Conservation (phyloP, 768 basidiomycete genomes). For the Kwoniella europaea region DNA sequence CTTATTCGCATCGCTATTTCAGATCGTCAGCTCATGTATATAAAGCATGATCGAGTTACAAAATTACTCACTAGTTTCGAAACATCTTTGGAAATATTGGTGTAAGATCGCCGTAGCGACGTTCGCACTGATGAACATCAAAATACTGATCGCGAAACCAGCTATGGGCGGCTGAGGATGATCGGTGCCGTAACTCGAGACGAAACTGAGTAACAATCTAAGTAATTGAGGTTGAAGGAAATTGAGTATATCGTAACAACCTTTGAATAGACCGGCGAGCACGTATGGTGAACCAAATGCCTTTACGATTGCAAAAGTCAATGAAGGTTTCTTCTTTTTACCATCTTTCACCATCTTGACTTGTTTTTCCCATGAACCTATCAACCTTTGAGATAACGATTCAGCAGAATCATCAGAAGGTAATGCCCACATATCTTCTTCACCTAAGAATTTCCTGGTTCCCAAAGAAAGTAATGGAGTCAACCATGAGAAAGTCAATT, state of each 20-base stretch:
- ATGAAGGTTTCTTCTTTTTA: conserved; percentile 59
- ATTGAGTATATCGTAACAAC: conserved; percentile 76
- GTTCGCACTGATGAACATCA: conserved; percentile 83
- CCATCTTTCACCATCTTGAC: conserved; percentile 40
- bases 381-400: conserved; percentile 69
- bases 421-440: conserved; percentile 82
- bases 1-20: conserved; percentile 77
- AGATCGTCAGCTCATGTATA: conserved; percentile 22
- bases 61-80: conserved; percentile 52
- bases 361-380: conserved; percentile 68
- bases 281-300: conserved; percentile 80
- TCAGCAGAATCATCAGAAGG: conserved; percentile 71
- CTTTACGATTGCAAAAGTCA: conserved; percentile 75
- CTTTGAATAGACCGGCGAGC: conserved; percentile 65
- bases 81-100: conserved; percentile 85
- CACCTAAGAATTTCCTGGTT: conserved; percentile 67
- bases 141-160: conserved; percentile 74
- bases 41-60: conserved; percentile 38
- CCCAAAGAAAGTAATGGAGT: conserved; percentile 63
- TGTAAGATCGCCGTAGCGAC: conserved; percentile 78
- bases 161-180: conserved; percentile 62
- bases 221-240: conserved; percentile 89
- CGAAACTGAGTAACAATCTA: conserved; percentile 76
- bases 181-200: conserved; percentile 67
- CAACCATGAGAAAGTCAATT: conserved; percentile 81